Conservation (phyloP, 202 grass and related monocot species). For the Setaria italica region DNA sequence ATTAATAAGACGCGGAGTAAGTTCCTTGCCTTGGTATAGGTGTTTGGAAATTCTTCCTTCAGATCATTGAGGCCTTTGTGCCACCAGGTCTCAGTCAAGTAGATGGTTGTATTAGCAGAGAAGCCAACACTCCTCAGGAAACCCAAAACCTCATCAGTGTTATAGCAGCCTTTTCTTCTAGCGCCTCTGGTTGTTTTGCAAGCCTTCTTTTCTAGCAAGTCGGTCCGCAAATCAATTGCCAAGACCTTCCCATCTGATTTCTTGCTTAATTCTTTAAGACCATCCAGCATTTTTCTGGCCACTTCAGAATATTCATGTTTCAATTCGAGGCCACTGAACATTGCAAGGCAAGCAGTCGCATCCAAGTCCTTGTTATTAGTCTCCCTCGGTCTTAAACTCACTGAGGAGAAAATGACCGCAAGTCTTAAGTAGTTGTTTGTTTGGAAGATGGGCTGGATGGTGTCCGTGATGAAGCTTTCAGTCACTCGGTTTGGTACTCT, state of each 20-base stretch:
- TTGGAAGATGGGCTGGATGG: constrained; percentile 74
- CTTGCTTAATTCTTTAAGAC: constrained; percentile 69
- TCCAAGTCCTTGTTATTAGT: constrained; percentile 68
- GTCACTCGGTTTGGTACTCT: constrained; percentile 81
- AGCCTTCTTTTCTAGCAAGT: constrained; percentile 78
- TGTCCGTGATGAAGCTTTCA: constrained; percentile 69
- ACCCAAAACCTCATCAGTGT: constrained; percentile 68
- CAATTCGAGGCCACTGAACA: constrained; percentile 78
- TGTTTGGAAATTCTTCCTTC: constrained; percentile 85
- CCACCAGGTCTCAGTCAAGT: constrained; percentile 94
- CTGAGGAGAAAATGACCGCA: constrained; percentile 68
- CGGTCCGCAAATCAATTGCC: constrained; percentile 68
- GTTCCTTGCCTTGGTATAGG: constrained; percentile 84
- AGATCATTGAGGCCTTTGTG: constrained; percentile 72
- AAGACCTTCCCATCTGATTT: constrained; percentile 65
- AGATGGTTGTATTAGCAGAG: constrained; percentile 70
- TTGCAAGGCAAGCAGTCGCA: constrained; percentile 77
- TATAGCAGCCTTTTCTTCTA: constrained; percentile 84
- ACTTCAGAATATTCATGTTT: constrained; percentile 69
- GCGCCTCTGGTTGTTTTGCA: constrained; percentile 58
- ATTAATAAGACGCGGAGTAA: constrained; percentile 4
- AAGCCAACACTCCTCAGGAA: constrained; percentile 87
- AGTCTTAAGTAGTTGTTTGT: constrained; percentile 81
- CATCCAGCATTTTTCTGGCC: constrained; percentile 64
- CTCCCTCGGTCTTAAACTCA: constrained; percentile 69